Base-by-base conservation (phyloP, 352 stramenopile genomes). In the Thalassiosira livingstoniorum region DNA sequence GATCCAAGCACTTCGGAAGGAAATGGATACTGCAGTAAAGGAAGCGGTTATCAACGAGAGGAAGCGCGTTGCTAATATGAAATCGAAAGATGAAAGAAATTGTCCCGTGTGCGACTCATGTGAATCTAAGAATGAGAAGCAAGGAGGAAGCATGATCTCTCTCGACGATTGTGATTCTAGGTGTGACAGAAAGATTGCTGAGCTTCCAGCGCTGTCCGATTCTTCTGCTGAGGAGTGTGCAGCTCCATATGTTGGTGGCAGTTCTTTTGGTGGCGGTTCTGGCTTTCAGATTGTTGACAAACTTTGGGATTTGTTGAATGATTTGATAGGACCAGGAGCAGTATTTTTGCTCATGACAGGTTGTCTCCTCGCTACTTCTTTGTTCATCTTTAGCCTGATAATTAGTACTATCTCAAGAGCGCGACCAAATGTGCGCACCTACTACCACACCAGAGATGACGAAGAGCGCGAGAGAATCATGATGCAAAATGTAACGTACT, bases 1-100 rank as follows among this genome's bases (percentile, higher is more conserved):
- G 61, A 72, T 89, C 1, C 58, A 70, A 18, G 29, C 25, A 39
- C 71, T 80, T 37, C 70, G 64, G 4, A 66, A 90, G 45, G 75
- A 89, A 37, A 63, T 79, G 0, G 51, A 92, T 39, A n/a, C 62
- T 18, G 79, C 72, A 27, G 77, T 92, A 13, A 37, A 83, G 35
- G 71, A 72, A 27, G 82, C 84, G 2, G 34, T 90, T 21, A n/a
- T 43, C 53, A 67, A 80, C 15, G 83, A 90, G 64, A 83, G 76
- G 63, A 78, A 47, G 55, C 57, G 32, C 10, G 47, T 45, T 51
- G 42, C 51, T 11, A 2, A 27, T 58, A 57, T 35, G 25, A 21
- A 32, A 34, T 32, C 54, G 42, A 67, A 68, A 43, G 34, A 29
- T n/a, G 23, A 25, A 31, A 55, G 1, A 18, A 45, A 21, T 55